phyloP scores from a whole-genome alignment of 2,329 filamentous ascomycete species.

The Arthrinium puccinioides region DNA sequence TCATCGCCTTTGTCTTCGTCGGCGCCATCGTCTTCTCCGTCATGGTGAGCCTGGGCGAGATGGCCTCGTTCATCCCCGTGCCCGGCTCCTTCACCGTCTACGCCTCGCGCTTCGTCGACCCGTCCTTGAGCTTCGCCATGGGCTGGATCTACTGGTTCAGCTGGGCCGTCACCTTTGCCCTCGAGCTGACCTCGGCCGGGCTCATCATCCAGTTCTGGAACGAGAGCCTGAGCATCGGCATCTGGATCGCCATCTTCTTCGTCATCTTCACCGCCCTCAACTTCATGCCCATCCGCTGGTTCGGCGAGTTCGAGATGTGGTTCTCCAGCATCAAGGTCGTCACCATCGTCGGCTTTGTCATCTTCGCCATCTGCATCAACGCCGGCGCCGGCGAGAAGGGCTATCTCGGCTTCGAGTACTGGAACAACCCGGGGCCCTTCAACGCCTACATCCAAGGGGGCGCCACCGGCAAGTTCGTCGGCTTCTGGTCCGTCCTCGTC shows the following conservation, averaged over 20 bases:
- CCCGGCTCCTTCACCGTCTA: conserved; percentile 72
- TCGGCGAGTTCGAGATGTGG: conserved; percentile 75
- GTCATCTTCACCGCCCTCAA: conserved; percentile 61
- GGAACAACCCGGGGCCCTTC: conserved; percentile 62
- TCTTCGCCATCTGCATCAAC: conserved; percentile 70
- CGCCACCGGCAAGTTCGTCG: conserved; percentile 54
- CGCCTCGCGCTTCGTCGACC: conserved; percentile 63
- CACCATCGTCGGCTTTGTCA: conserved; percentile 67
- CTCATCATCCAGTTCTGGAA: conserved; percentile 74
- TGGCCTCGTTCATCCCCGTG: conserved; percentile 72
- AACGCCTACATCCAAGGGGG: conserved; percentile 49
- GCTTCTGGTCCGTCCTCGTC: conserved; percentile 62
- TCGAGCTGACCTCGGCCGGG: conserved; percentile 66
- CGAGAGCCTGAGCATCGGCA: conserved; percentile 51
- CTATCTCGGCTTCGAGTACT: conserved; percentile 70
- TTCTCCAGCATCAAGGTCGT: conserved; percentile 71
- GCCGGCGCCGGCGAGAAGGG: conserved; percentile 62
- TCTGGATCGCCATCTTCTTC: conserved; percentile 71
- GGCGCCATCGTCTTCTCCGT: conserved; percentile 62
- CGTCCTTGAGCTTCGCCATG: conserved; percentile 67
- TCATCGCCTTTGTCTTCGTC: conserved; percentile 46
- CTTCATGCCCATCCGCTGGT: conserved; percentile 63
- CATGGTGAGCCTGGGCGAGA: conserved; percentile 64
- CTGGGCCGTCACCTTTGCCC: conserved; percentile 63
- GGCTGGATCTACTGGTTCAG: conserved; percentile 82